phyloP scores from a whole-genome alignment of 768 basidiomycete species.

The Holtermannia corniformis region DNA sequence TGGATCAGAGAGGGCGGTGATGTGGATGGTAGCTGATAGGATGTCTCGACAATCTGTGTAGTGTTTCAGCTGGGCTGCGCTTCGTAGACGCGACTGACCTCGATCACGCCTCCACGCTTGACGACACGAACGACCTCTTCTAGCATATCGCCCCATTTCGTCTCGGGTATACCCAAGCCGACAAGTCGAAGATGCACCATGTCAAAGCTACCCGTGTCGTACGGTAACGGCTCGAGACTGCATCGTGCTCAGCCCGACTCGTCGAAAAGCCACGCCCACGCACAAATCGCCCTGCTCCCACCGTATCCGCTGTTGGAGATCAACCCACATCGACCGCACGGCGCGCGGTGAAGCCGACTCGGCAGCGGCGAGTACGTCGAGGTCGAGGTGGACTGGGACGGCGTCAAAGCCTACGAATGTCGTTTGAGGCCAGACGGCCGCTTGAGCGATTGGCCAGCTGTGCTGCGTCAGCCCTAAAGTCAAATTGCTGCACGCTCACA shows the following conservation, averaged over 20 bases:
- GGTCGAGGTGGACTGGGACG: conserved; percentile 28
- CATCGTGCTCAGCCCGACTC: neutral
- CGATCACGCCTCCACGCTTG: conserved; percentile 31
- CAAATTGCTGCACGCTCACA: conserved; percentile 2
- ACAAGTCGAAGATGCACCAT: conserved; percentile 36
- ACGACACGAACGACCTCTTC: conserved; percentile 35
- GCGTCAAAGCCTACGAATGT: conserved; percentile 36
- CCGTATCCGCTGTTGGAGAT: conserved; percentile 21
- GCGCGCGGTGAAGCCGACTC: conserved; percentile 8
- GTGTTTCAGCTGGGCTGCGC: neutral
- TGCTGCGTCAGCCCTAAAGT: neutral
- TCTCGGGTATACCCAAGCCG: conserved; percentile 34
- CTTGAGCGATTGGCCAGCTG: conserved; percentile 37
- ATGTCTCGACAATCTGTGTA: conserved; percentile 26
- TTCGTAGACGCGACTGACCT: conserved; percentile 15
- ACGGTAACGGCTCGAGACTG: conserved; percentile 35
- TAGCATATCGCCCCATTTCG: conserved; percentile 28
- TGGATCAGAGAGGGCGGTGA: conserved; percentile 15
- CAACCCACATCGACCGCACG: conserved; percentile 24
- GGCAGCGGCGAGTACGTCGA: conserved; percentile 17
- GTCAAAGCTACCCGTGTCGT: conserved; percentile 39
- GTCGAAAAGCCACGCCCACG: conserved; percentile 4
- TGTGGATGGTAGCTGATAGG: conserved; percentile 17
- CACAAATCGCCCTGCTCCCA: conserved; percentile 38
- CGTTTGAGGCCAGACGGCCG: conserved; percentile 24